Evolutionary conservation across 768 basidiomycete genomes (phyloP).

Genomic region (Auriscalpium orientale): DNA sequence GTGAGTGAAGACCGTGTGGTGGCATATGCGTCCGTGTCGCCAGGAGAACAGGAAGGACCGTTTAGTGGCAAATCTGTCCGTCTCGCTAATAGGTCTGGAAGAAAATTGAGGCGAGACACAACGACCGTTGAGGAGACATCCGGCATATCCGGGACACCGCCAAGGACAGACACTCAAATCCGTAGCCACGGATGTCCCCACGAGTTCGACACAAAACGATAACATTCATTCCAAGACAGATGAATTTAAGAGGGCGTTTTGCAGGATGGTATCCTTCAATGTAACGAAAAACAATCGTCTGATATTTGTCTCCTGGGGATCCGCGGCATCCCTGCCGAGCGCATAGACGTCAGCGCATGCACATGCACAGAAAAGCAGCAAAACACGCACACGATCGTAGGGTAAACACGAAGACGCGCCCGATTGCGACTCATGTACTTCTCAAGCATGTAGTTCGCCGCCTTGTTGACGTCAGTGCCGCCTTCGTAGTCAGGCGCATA

Average conservation of each 20-base stretch:
- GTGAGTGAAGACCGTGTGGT: no score
- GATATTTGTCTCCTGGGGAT: not conserved
- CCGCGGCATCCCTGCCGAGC: not conserved
- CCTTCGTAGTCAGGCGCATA: conserved; percentile 38
- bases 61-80: no score
- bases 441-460: conserved; percentile 42
- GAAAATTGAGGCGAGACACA: no score
- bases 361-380: not conserved
- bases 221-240: no score
- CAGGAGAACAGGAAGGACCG: no score
- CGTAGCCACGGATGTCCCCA: no score
- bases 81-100: no score
- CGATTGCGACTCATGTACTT: conserved; percentile 38
- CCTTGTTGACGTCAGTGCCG: conserved; percentile 37
- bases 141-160: no score
- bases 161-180: no score
- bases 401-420: conserved; percentile 36
- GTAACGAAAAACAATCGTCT: not conserved
- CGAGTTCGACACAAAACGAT: no score
- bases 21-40: no score
- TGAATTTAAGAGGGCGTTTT: not conserved
- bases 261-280: not conserved
- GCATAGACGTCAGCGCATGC: not conserved
- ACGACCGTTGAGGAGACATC: no score
- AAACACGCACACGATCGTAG: conserved; percentile 7